Base-by-base conservation (phyloP, 2,329 filamentous ascomycete genomes). In the Helotiales sp. region DNA sequence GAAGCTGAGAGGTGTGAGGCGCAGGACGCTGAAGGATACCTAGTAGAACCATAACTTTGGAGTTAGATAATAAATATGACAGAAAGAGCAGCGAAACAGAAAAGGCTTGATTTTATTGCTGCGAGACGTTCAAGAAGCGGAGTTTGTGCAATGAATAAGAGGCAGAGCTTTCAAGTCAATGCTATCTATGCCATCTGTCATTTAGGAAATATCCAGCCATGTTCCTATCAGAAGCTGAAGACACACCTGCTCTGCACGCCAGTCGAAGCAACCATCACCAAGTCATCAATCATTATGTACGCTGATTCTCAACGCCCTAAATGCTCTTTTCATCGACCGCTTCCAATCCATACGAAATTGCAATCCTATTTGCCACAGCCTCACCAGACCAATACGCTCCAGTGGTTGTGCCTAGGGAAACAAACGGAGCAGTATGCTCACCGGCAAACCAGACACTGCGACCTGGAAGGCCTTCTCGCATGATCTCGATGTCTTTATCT, bases 341-440 rank as follows among this genome's bases (percentile, higher is more conserved):
- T 15, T 55, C 24, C 26, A 45, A 76, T 17, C 80, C 84, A 76
- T 89, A 90, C 7, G 79, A 82, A 74, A 84, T 82, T 0, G 82
- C 80, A 66, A 93, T 86, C 75, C 89, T 86, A 77, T 82, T 85
- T 0, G 86, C 93, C 40, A 93, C 91, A 26, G 85, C 86, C 81
- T 97, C 93, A 1, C 94, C 94, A 77, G 91, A 92, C 92, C 93
- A 97, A 78, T 93, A 97, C 11, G 95, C 95, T 0, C 95, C 95
- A 0, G 93, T 96, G 13, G 90, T 91, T 4, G 94, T 97, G 0
- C 94, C 95, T 69, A 97, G 79, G 11, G 92, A 93, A 30, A 96
- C 89, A 81, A 97, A 97, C 4, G 94, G 93, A 63, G 93, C 90
- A 24, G 93, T 97, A 80, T 92, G 89, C 77, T 93, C 89, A 0